Conservation (phyloP, 2,329 filamentous ascomycete species). For the Parastagonospora nodorum region DNA sequence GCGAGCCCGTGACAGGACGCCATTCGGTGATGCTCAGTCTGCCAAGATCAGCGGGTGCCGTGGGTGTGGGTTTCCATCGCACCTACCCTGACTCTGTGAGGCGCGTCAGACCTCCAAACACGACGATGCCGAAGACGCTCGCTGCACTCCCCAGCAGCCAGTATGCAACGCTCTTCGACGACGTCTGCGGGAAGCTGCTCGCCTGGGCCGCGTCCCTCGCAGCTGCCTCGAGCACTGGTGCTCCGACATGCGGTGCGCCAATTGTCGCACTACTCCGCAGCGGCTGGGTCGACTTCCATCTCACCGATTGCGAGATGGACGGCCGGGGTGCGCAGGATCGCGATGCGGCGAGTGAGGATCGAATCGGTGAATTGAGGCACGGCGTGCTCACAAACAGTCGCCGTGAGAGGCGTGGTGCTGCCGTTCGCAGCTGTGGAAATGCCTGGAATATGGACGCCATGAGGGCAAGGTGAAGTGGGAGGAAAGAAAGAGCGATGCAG, state of each 20-base stretch:
- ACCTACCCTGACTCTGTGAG: slow-evolving; percentile 92
- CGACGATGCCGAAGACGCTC: slow-evolving; percentile 95
- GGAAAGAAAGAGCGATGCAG: slow-evolving; percentile 2
- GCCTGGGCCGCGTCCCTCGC: slow-evolving; percentile 14
- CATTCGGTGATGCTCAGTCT: slow-evolving; percentile 99
- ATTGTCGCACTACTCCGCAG: slow-evolving; percentile 29
- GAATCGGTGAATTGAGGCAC: slow-evolving; percentile 36
- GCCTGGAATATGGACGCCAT: slow-evolving; percentile 46
- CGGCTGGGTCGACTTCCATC: slow-evolving; percentile 43
- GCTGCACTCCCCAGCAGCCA: slow-evolving; percentile 91
- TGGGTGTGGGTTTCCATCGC: background rate
- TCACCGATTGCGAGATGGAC: slow-evolving; percentile 34
- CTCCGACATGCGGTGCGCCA: slow-evolving; percentile 15
- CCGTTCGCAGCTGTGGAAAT: slow-evolving; percentile 45
- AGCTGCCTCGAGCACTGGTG: slow-evolving; percentile 15
- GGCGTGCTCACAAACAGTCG: slow-evolving; percentile 43
- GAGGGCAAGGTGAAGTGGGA: slow-evolving; percentile 4
- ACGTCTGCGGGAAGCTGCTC: slow-evolving; percentile 63
- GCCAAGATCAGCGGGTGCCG: slow-evolving; percentile 19
- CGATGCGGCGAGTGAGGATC: slow-evolving; percentile 21
- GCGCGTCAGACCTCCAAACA: slow-evolving; percentile 91
- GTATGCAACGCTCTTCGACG: slow-evolving; percentile 79
- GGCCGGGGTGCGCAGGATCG: slow-evolving; percentile 24
- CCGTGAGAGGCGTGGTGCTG: slow-evolving; percentile 44
- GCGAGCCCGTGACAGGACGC: slow-evolving; percentile 90